phyloP scores from a whole-genome alignment of 176 grass and related monocot genomes.

The Pontederia paniculata region DNA sequence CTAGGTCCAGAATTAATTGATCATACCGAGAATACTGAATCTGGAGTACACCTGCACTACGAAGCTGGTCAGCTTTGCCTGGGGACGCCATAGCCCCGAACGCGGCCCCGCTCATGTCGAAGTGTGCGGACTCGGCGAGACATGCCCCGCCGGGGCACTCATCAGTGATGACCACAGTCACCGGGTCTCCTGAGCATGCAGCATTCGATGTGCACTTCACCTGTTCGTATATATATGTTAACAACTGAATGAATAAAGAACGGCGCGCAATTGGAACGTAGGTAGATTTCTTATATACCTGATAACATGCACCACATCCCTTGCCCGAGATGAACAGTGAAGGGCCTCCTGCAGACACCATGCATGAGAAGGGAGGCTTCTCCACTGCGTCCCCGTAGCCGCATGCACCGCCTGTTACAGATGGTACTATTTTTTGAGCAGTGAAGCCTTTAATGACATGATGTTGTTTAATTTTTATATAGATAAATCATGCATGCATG shows the following conservation, averaged over 20 bases:
- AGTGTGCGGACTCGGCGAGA: slow-evolving; percentile 37
- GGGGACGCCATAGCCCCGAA: slow-evolving; percentile 56
- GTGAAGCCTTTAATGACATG: too few species aligned
- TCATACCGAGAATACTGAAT: slow-evolving; percentile 43
- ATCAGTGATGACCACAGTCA: slow-evolving; percentile 60
- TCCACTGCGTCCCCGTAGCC: slow-evolving; percentile 55
- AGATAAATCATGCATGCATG: too few species aligned
- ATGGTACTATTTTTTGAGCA: too few species aligned
- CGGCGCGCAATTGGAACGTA: too few species aligned
- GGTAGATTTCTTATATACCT: slow-evolving; percentile 23
- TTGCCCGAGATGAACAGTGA: slow-evolving; percentile 59
- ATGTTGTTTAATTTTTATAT: too few species aligned
- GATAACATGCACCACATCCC: slow-evolving; percentile 87
- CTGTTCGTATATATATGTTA: neutral
- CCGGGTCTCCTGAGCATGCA: slow-evolving; percentile 41
- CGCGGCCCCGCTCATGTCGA: slow-evolving; percentile 78
- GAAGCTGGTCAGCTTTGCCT: slow-evolving; percentile 49
- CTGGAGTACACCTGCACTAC: slow-evolving; percentile 36
- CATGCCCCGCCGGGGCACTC: slow-evolving; percentile 36
- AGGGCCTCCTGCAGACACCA: slow-evolving; percentile 58
- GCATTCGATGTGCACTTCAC: slow-evolving; percentile 11
- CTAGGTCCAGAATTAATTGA: neutral
- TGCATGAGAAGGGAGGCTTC: slow-evolving; percentile 43
- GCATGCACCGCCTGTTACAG: slow-evolving; percentile 65
- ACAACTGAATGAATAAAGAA: too few species aligned